Conservation (phyloP, 2,329 filamentous ascomycete species). For the Dothiorella sarmentorum region DNA sequence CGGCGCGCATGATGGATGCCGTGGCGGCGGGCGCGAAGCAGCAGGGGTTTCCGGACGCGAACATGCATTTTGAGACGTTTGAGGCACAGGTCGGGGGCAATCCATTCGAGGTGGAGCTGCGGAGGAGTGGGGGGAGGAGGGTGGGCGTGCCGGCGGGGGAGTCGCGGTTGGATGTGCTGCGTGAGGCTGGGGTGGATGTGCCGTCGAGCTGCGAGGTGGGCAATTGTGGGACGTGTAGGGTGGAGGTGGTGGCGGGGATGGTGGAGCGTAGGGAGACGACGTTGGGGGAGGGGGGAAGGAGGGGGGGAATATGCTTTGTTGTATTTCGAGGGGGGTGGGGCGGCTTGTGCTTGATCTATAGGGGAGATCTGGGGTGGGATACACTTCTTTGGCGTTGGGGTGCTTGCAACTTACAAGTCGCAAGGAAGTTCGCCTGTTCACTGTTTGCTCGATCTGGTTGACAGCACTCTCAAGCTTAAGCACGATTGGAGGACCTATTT, state of each 20-base stretch:
- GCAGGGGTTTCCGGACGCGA: constrained; percentile 45
- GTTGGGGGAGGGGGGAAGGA: constrained; percentile 37
- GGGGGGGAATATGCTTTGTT: constrained; percentile 33
- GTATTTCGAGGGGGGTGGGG: constrained; percentile 37
- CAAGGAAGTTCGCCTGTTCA: no score
- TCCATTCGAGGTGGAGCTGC: constrained; percentile 57
- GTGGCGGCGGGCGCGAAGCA: constrained; percentile 42
- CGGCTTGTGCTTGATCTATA: constrained; percentile 33
- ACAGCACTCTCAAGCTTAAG: no score
- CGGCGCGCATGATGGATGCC: constrained; percentile 55
- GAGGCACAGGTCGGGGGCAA: constrained; percentile 53
- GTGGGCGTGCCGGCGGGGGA: constrained; percentile 45
- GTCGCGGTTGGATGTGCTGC: constrained; percentile 42
- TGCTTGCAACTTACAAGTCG: no score
- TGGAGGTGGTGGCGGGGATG: constrained; percentile 37
- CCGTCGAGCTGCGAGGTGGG: constrained; percentile 44
- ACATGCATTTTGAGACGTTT: constrained; percentile 62
- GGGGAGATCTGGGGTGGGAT: background rate
- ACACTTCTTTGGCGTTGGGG: no score
- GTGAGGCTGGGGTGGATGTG: constrained; percentile 43
- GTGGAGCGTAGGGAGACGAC: constrained; percentile 41
- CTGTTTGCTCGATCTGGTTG: no score
- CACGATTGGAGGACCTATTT: no score
- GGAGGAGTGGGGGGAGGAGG: constrained; percentile 39
- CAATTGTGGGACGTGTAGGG: constrained; percentile 44